These are phyloP conservation scores for Saccharomyces jurei DNA, from an alignment of 805 yeast genomes.

Conservation along the genomic window DNA sequence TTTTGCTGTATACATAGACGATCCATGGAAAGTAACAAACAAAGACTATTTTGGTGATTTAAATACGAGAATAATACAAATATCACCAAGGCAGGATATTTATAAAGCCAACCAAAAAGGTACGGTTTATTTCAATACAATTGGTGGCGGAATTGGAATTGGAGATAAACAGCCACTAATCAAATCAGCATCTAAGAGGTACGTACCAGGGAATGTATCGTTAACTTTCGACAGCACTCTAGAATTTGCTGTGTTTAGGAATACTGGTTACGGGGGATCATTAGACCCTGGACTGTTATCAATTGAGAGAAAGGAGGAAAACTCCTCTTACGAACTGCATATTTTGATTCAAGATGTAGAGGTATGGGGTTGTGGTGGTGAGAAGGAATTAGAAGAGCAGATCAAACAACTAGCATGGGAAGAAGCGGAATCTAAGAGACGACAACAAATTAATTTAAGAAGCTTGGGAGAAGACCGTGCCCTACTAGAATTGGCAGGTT, in stretches of 20 bases:
- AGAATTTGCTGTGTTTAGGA: conserved; percentile 76
- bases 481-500: conserved; percentile 73
- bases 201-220: conserved; percentile 68
- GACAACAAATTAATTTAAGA: conserved; percentile 61
- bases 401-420: conserved; percentile 85
- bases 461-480: conserved; percentile 77
- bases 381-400: conserved; percentile 70
- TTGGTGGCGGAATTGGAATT: conserved; percentile 77
- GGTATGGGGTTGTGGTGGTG: conserved; percentile 88
- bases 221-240: conserved; percentile 68
- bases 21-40: conserved; percentile 74
- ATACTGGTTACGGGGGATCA: conserved; percentile 49
- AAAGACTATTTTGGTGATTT: conserved; percentile 64
- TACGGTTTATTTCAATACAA: conserved; percentile 57
- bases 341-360: conserved; percentile 69
- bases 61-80: conserved; percentile 49
- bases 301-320: conserved; percentile 13
- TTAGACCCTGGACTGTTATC: conserved; percentile 31
- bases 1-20: conserved; percentile 56
- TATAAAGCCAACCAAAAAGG: conserved; percentile 35
- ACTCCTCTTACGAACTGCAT: conserved; percentile 50
- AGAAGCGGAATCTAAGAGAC: conserved; percentile 69
- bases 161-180: conserved; percentile 62
- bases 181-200: conserved; percentile 39
- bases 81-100: conserved; percentile 57